Base-by-base conservation (phyloP, 495 filamentous ascomycete genomes). In the Hypoxylon intermedium region DNA sequence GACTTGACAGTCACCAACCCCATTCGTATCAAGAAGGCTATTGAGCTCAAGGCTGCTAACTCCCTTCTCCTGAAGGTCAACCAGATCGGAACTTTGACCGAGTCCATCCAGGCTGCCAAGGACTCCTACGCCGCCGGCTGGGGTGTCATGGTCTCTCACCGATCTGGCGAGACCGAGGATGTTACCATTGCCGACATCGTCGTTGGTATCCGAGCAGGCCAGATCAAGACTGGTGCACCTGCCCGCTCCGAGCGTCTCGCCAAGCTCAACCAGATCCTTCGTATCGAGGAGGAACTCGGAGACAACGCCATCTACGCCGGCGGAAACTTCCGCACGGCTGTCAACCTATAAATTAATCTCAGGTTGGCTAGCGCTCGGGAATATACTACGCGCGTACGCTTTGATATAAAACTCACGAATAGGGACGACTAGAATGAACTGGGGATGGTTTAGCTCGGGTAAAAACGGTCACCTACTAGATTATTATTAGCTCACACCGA, bases 101-200 rank as follows among this genome's bases (percentile, higher is more conserved):
- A 99, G 84, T 96, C 95, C 44, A 99, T 99, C 82, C 94, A 99
- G 83, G 95, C 95, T 53, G 94, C 95, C 72, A 98, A 97, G 84
- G 95, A 98, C 82, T 96, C 95, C 55, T 99, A 94, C 75, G 90
- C 88, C 58, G 95, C 91, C 68, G 87, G 86, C 75, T 99, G 93
- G 93, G 94, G 94, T 77, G 93, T 99, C 82, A 99, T 99, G 95
- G 95, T 99, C 54, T 97, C 93, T 53, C 95, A 99, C 84, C 88
- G 95, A 66, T 97, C 94, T 58, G 94, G 94, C 73, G 94, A 98
- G 89, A 98, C 94, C 51, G 94, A 98, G 82, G 94, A 98, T 80
- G 94, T 98, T 70, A 98, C 95, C 72, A 98, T 98, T 75, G 86
- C 95, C 67, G 94, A 98, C 73, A 94, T 98, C 57, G 92, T 92